Percentiles rank a stretch among this genome's conserved stretches.
Conservation (phyloP, 148 eudicot genomes). For the Chenopodium formosanum region DNA sequence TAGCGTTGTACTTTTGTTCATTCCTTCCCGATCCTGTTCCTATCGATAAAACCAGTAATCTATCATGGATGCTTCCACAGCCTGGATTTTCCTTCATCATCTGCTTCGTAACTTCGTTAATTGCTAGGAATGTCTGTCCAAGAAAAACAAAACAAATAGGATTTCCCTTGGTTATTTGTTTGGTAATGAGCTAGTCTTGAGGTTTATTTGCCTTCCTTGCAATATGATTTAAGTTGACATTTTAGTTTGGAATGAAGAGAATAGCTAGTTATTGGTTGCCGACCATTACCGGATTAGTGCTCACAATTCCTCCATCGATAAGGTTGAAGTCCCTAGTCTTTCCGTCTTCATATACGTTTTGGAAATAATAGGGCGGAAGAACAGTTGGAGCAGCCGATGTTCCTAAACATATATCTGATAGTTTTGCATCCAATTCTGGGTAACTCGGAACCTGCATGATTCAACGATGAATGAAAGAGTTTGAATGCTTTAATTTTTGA, state of each 20-base stretch:
- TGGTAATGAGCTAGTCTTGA: no score
- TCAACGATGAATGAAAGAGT: background rate
- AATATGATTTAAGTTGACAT: background rate
- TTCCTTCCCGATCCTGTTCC: conserved; percentile 49
- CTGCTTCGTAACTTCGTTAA: conserved; percentile 46
- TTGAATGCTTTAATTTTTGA: background rate
- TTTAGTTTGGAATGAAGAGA: background rate
- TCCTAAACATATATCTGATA: conserved; percentile 43
- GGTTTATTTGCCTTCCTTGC: background rate
- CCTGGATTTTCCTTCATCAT: conserved; percentile 31
- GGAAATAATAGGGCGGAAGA: conserved; percentile 34
- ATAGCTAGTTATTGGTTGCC: background rate
- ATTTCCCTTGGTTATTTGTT: background rate
- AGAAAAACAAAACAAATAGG: background rate
- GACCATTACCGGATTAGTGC: conserved; percentile 34
- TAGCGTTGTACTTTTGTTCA: conserved; percentile 36
- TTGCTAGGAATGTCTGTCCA: conserved; percentile 36
- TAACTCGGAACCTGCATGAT: conserved; percentile 19
- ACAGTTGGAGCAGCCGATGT: conserved; percentile 45
- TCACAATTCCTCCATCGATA: conserved; percentile 43
- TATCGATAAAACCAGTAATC: conserved; percentile 44
- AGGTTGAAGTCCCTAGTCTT: conserved; percentile 36
- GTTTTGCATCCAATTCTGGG: conserved; percentile 32
- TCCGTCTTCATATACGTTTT: conserved; percentile 28
- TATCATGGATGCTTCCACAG: conserved; percentile 18